A percentile compares a stretch with the other conserved stretches of the same genome.
Conservation (phyloP, 176 grass and related monocot genomes). For the Guadua angustifolia region DNA sequence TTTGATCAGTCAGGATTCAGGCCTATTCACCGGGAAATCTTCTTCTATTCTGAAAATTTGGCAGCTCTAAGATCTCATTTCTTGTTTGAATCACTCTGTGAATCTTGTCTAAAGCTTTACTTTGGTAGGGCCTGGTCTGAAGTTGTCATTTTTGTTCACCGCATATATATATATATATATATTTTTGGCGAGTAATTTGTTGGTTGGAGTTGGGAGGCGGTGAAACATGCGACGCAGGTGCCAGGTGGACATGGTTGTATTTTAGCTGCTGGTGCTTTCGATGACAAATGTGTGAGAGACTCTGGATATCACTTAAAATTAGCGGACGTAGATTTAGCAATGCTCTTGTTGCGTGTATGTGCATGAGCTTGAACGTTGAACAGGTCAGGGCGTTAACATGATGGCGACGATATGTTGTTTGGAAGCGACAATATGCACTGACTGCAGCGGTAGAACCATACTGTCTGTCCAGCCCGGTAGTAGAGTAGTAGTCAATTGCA, state of each 20-base stretch:
- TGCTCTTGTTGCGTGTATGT: conserved; percentile 17
- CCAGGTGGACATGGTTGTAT: neutral
- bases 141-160: neutral
- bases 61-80: neutral
- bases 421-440: no score
- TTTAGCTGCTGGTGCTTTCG: conserved; percentile 1
- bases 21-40: neutral
- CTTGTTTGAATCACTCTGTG: neutral
- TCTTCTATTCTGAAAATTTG: neutral
- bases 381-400: neutral
- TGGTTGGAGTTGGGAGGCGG: no score
- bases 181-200: neutral
- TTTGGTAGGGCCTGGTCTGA: neutral
- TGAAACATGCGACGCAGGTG: neutral
- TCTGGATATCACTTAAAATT: neutral
- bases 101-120: neutral
- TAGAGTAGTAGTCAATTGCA: neutral
- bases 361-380: conserved; percentile 19
- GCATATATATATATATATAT: no score
- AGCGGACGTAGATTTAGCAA: neutral
- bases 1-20: neutral
- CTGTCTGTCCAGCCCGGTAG: neutral
- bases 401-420: no score
- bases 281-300: neutral
- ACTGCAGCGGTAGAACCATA: no score